Percentiles rank a stretch among this genome's conserved stretches.
Evolutionary conservation across 2,329 filamentous ascomycete species (phyloP).

Genomic region (Plectosphaerella plurivora): DNA sequence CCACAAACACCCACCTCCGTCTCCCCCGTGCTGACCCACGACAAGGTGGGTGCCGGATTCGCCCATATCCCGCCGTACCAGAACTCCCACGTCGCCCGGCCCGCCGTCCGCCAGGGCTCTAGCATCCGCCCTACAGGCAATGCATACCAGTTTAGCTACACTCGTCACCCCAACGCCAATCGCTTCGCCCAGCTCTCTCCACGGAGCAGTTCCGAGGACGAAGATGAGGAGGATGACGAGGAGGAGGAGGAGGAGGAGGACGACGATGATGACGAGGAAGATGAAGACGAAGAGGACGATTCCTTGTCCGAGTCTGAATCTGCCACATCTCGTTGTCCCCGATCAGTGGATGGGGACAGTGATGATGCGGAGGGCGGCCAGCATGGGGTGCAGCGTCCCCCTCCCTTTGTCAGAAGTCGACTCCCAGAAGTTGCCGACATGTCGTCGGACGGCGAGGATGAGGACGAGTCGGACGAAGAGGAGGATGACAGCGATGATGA

Average conservation of each 20-base stretch:
- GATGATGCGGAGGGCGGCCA: background rate
- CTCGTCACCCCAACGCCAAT: conserved; percentile 5
- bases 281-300: background rate
- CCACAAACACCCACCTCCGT: conserved; percentile 39
- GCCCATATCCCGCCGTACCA: conserved; percentile 25
- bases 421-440: background rate
- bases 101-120: conserved; percentile 25
- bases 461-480: conserved; percentile 6
- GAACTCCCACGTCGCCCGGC: conserved; percentile 17
- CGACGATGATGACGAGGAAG: conserved; percentile 3
- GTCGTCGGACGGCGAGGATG: conserved; percentile 4
- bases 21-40: conserved; percentile 27
- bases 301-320: background rate
- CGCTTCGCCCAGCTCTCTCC: conserved; percentile 21
- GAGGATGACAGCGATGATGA: background rate
- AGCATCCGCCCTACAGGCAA: conserved; percentile 37
- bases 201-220: conserved; percentile 25
- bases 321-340: background rate
- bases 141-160: conserved; percentile 38
- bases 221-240: conserved; percentile 15
- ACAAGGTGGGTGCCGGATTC: conserved; percentile 17
- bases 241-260: conserved; percentile 5
- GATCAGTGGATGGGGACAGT: conserved; percentile 2
- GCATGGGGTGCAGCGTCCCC: background rate
- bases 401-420: background rate